These are phyloP conservation scores for Orbilia oligospora DNA, from an alignment of 2,329 filamentous ascomycete species.

Conservation along the genomic window DNA sequence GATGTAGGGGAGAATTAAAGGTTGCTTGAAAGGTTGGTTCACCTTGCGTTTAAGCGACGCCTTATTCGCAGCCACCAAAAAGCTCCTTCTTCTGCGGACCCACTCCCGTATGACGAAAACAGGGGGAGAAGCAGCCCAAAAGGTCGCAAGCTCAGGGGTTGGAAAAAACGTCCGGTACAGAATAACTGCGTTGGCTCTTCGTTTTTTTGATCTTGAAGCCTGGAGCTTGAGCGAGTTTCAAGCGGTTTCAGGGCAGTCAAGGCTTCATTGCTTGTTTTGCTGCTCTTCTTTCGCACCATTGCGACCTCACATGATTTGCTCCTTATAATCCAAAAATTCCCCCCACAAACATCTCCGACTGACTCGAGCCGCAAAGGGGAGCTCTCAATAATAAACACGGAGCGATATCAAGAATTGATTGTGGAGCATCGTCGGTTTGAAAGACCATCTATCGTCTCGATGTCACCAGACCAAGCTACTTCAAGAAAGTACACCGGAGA, in stretches of 20 bases:
- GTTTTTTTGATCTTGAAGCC: conserved; percentile 49
- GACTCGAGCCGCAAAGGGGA: conserved; percentile 55
- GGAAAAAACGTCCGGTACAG: conserved; percentile 1
- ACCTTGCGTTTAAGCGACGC: conserved; percentile 61
- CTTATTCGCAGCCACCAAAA: conserved; percentile 55
- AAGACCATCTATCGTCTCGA: conserved; percentile 25
- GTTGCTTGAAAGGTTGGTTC: conserved; percentile 40
- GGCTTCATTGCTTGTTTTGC: conserved; percentile 28
- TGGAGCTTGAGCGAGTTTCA: conserved; percentile 60
- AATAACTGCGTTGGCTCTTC: conserved; percentile 28
- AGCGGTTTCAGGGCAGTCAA: conserved; percentile 55
- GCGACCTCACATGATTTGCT: conserved; percentile 52
- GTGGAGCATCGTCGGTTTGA: conserved; percentile 44
- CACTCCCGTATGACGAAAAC: conserved; percentile 55
- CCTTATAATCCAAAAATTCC: conserved; percentile 13
- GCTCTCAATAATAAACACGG: conserved; percentile 26
- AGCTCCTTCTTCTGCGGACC: conserved; percentile 18
- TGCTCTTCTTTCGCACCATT: conserved; percentile 23
- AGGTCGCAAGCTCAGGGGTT: conserved; percentile 1
- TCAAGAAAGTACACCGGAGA: conserved; percentile 17
- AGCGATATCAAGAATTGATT: conserved; percentile 3
- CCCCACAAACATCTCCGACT: conserved; percentile 48
- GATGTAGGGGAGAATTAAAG: conserved; percentile 45
- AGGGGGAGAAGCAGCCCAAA: conserved; percentile 19
- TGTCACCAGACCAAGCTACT: conserved; percentile 28